phyloP scores from a whole-genome alignment of 208 protist genomes.

The Balamuthia mandrillaris region DNA sequence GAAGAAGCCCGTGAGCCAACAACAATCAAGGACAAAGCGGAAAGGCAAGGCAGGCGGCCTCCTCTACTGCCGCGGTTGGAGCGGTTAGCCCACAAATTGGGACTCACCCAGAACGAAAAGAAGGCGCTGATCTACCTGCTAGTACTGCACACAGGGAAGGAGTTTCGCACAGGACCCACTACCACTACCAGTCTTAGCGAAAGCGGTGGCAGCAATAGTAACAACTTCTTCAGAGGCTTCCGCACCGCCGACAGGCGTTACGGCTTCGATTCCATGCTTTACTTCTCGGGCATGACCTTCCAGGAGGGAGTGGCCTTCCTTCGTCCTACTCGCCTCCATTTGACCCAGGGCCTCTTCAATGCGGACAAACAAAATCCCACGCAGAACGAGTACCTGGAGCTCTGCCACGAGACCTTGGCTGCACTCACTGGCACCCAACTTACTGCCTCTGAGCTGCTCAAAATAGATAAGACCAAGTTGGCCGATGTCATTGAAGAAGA shows the following conservation, averaged over 20 bases:
- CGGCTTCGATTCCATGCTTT: background rate
- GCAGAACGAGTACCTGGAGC: background rate
- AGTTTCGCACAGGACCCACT: too few relatives aligned
- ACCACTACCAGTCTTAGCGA: too few relatives aligned
- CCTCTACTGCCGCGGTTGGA: background rate
- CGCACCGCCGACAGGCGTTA: background rate
- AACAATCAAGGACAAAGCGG: too few relatives aligned
- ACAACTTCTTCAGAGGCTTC: too few relatives aligned
- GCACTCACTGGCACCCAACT: background rate
- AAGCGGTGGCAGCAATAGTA: too few relatives aligned
- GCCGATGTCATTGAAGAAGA: background rate
- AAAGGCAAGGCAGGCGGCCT: background rate
- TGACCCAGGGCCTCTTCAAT: constrained; percentile 21
- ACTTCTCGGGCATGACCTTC: background rate
- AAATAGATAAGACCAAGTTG: constrained; percentile 8
- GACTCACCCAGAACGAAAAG: background rate
- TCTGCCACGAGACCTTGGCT: background rate
- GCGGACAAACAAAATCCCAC: background rate
- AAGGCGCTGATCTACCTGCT: background rate
- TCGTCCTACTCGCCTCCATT: background rate
- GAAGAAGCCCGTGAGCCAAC: too few relatives aligned
- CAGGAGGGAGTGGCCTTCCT: background rate
- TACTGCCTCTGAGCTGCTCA: constrained; percentile 8
- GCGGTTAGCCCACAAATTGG: background rate
- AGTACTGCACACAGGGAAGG: background rate